These are phyloP conservation scores for Penicillium psychrosexuale DNA, from an alignment of 2,329 filamentous ascomycete species.

Conservation along the genomic window DNA sequence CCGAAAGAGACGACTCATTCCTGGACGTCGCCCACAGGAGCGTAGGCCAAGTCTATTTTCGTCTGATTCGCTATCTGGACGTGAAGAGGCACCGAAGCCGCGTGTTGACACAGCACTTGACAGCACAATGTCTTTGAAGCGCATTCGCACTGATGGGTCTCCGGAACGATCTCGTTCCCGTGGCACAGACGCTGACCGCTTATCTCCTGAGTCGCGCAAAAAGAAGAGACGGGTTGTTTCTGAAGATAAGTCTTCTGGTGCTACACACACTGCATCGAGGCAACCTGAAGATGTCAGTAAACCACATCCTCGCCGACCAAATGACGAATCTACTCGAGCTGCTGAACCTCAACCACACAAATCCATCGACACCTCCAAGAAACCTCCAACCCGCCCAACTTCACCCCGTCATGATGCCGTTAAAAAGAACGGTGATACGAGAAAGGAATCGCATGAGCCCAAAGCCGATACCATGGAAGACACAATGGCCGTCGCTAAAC, in stretches of 20 bases:
- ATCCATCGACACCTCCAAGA: slow-evolving; percentile 12
- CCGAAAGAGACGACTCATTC: slow-evolving; percentile 40
- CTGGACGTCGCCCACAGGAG: slow-evolving; percentile 42
- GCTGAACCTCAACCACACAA: slow-evolving; percentile 12
- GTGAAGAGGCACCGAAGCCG: slow-evolving; percentile 36
- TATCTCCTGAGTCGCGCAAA: slow-evolving; percentile 37
- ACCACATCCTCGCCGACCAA: slow-evolving; percentile 14
- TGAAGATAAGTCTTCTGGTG: slow-evolving; percentile 36
- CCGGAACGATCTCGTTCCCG: slow-evolving; percentile 40
- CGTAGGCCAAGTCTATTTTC: slow-evolving; percentile 39
- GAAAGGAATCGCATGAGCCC: slow-evolving; percentile 31
- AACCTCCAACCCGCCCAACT: slow-evolving; percentile 5
- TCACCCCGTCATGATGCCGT: slow-evolving; percentile 12
- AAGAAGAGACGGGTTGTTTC: slow-evolving; percentile 44
- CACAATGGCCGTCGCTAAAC: slow-evolving; percentile 33
- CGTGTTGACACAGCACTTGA: slow-evolving; percentile 30
- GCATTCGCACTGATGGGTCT: slow-evolving; percentile 42
- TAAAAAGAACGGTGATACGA: slow-evolving; percentile 26
- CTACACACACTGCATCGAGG: slow-evolving; percentile 33
- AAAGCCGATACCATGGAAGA: slow-evolving; percentile 28
- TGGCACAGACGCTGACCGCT: slow-evolving; percentile 31
- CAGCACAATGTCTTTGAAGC: slow-evolving; percentile 34
- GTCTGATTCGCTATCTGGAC: slow-evolving; percentile 41
- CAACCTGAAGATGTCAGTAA: slow-evolving; percentile 24
- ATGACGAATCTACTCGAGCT: slow-evolving; percentile 12